Evolutionary conservation across 2,329 filamentous ascomycete genomes (phyloP).

Genomic region (Fusarium azukiicola): DNA sequence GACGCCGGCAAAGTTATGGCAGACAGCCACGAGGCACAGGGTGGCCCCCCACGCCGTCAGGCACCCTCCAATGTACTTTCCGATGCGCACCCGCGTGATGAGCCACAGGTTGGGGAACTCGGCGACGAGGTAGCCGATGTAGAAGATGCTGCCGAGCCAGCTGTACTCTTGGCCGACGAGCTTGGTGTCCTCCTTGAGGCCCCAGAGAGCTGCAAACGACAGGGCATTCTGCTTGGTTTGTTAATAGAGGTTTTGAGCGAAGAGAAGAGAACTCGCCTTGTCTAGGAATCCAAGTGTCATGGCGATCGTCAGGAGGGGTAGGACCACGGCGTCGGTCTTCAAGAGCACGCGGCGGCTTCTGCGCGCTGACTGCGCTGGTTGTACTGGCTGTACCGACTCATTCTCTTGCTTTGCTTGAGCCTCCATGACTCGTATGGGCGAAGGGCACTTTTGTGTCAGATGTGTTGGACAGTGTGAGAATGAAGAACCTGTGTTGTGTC

Average conservation of each 20-base stretch:
- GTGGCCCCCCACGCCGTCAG: slow-evolving; percentile 48
- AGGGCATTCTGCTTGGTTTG: slow-evolving; percentile 21
- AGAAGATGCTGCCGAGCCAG: slow-evolving; percentile 77
- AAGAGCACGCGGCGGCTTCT: slow-evolving; percentile 14
- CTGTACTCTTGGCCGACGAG: slow-evolving; percentile 74
- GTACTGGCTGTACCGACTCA: not conserved
- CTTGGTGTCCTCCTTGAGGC: slow-evolving; percentile 48
- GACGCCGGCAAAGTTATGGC: slow-evolving; percentile 50
- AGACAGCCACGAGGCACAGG: slow-evolving; percentile 52
- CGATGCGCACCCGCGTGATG: slow-evolving; percentile 44
- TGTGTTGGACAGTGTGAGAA: not conserved
- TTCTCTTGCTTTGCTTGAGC: not conserved
- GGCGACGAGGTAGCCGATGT: slow-evolving; percentile 71
- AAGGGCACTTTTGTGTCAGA: not conserved
- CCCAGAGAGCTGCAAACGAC: slow-evolving; percentile 46
- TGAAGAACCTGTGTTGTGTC: not conserved
- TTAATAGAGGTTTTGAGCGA: not conserved
- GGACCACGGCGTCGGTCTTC: slow-evolving; percentile 35
- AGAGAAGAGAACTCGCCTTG: slow-evolving; percentile 6
- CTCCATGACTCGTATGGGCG: not conserved
- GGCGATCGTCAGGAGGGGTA: slow-evolving; percentile 28
- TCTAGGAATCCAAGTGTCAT: slow-evolving; percentile 27
- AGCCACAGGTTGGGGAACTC: slow-evolving; percentile 66
- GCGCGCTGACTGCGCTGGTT: not conserved
- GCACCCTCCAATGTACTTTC: slow-evolving; percentile 47